A percentile compares a stretch with the other conserved stretches of the same genome.
These are phyloP conservation scores for Talaromyces sp. DNA, from an alignment of 2,329 filamentous ascomycete genomes.

Conservation along the genomic window DNA sequence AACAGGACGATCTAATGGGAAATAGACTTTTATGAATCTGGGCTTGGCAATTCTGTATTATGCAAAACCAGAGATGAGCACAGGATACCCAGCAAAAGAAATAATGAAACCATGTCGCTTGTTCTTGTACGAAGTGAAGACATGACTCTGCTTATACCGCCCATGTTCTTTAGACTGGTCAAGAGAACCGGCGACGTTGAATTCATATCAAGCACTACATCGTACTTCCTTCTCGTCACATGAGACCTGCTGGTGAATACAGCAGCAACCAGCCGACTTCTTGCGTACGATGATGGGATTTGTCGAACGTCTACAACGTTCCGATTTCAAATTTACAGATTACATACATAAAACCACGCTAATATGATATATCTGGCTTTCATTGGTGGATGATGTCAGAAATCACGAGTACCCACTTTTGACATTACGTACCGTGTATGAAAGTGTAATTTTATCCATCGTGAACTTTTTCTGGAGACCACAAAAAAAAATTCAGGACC, in stretches of 20 bases:
- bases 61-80: too few species aligned
- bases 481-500: neutral
- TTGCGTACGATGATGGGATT: neutral
- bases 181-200: too few species aligned
- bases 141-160: neutral
- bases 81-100: too few species aligned
- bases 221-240: neutral
- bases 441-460: neutral
- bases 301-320: neutral
- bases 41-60: too few species aligned
- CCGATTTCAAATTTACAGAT: neutral
- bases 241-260: neutral
- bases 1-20: neutral
- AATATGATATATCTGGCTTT: neutral
- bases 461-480: conserved; percentile 4
- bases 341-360: neutral
- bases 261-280: neutral
- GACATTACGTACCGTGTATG: neutral
- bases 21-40: too few species aligned
- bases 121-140: neutral
- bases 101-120: neutral
- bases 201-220: neutral
- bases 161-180: neutral
- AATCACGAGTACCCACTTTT: neutral
- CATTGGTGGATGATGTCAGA: neutral